Evolutionary conservation across 345 rosid genomes (phyloP), one percentile per base, ranked within the genome.

Genomic region (Brassica incana): DNA sequence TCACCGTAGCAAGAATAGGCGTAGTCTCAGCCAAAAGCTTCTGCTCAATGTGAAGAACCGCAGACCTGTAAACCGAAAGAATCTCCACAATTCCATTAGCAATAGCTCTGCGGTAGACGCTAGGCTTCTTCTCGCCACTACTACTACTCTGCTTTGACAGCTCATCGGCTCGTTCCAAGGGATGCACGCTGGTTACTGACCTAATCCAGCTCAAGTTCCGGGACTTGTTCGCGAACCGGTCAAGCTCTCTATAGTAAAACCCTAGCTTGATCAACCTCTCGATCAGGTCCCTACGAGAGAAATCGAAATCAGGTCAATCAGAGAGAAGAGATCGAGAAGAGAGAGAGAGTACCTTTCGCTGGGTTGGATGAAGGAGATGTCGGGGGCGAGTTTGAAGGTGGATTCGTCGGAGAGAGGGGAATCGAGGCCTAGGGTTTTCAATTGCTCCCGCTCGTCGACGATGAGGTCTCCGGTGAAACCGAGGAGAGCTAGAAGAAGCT

Each of bases 401-500:
- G 82, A 81, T 56, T 90, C 85, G 15, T 89, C 90, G 43, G 95
- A 85, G 84, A 94, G 75, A 70, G 92, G 85, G 12, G 91, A 85
- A 82, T 90, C 90, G 76, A 89, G 81, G 81, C 92, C 93, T 65
- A 86, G 83, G 54, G 96, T 84, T 36, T 80, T 81, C 18, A 80
- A 85, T 75, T 88, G 95, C 79, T 91, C 99, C 29, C 92, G 80
- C 85, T 93, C 93, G 87, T 93, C 96, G 84, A 93, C 80, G 67
- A 95, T 88, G 69, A 95, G 91, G 83, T 95, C 98, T 67, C 99
- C 97, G 32, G 98, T 90, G 90, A 87, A 89, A 69, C 99, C 99
- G 48, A 93, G 68, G 9, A 90, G 94, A 64, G 99, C 86, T 3
- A 91, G 88, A 38, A 93, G 87, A 65, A 95, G 91, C 86, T 95